Evolutionary conservation across 495 filamentous ascomycete genomes (phyloP).

Genomic region (Xylaria acuta): DNA sequence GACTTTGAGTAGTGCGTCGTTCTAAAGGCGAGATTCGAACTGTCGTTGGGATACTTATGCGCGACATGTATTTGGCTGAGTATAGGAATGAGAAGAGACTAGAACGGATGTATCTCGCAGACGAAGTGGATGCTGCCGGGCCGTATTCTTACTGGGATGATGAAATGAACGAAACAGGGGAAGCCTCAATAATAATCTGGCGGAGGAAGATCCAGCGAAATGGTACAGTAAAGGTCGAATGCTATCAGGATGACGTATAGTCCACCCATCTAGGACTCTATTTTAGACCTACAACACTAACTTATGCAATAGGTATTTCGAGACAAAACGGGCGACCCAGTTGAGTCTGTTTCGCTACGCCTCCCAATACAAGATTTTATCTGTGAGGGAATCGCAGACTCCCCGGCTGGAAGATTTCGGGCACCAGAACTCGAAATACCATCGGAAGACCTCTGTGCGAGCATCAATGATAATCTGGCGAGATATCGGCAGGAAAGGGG

Average conservation of each 20-base stretch:
- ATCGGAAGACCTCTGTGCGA: background rate
- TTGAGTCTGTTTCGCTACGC: background rate
- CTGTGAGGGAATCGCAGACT: background rate
- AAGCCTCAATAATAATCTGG: constrained; percentile 3
- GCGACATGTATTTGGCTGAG: background rate
- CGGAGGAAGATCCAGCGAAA: background rate
- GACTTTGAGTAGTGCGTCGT: background rate
- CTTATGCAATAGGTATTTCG: background rate
- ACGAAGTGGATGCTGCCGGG: background rate
- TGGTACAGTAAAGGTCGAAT: background rate
- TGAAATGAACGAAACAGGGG: background rate
- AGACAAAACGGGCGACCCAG: background rate
- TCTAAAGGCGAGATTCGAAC: constrained; percentile 15
- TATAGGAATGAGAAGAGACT: constrained; percentile 2
- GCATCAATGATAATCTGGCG: background rate
- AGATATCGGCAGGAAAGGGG: background rate
- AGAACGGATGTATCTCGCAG: background rate
- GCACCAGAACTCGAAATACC: background rate
- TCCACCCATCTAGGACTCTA: background rate
- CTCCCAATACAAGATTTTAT: background rate
- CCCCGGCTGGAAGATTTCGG: background rate
- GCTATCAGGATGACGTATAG: background rate
- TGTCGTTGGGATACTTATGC: background rate
- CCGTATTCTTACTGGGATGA: constrained; percentile 2
- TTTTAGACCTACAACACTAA: background rate